phyloP scores from a whole-genome alignment of 2,329 filamentous ascomycete genomes.

The Aquanectria penicillioides region DNA sequence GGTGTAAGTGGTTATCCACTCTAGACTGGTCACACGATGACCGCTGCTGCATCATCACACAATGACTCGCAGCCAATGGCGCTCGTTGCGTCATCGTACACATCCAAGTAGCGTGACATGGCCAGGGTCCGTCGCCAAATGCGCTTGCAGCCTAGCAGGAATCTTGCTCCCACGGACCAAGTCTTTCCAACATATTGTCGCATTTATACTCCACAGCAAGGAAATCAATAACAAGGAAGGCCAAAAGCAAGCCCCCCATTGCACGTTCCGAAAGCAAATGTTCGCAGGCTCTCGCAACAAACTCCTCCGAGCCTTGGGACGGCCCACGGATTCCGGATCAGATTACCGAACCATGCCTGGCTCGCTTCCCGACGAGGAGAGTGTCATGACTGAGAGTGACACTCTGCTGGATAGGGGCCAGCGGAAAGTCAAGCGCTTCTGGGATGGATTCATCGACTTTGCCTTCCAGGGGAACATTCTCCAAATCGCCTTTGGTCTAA shows the following conservation, averaged over 20 bases:
- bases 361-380: conserved; percentile 48
- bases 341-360: conserved; percentile 41
- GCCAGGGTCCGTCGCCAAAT: conserved; percentile 1
- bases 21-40: not conserved
- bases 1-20: no score
- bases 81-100: not conserved
- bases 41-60: not conserved
- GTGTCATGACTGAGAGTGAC: conserved; percentile 44
- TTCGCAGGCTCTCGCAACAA: conserved; percentile 1
- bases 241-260: no score
- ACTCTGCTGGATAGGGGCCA: conserved; percentile 59
- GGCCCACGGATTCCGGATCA: no score
- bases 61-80: not conserved
- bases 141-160: conserved; percentile 10
- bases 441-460: conserved; percentile 76
- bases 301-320: no score
- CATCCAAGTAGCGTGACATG: not conserved
- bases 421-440: conserved; percentile 60
- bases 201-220: no score
- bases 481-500: conserved; percentile 79
- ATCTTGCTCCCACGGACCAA: not conserved
- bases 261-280: no score
- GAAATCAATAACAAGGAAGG: no score
- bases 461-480: conserved; percentile 79
- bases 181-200: not conserved